These are phyloP conservation scores for Cymodocea nodosa DNA, from an alignment of 116 monocot species.

Conservation along the genomic window DNA sequence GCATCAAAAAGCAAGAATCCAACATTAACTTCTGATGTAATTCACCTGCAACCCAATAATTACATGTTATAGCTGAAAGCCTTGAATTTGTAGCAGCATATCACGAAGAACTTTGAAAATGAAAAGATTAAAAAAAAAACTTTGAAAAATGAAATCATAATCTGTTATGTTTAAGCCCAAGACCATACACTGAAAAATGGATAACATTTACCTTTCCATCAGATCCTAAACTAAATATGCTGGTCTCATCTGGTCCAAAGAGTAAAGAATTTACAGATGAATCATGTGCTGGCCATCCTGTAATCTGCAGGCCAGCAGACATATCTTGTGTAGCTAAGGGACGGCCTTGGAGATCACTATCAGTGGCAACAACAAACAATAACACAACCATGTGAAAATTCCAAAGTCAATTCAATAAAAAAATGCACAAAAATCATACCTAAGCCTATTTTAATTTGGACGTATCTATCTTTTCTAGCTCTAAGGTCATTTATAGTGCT, in stretches of 20 bases:
- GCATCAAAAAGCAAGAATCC: too few species aligned
- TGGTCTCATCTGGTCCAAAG: conserved; percentile 97
- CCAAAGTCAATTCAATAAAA: background rate
- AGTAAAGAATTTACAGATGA: conserved; percentile 70
- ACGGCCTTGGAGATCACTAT: background rate
- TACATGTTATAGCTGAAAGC: background rate
- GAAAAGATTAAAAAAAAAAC: too few species aligned
- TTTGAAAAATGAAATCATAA: too few species aligned
- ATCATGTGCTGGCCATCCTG: conserved; percentile 99
- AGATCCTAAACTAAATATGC: conserved; percentile 92
- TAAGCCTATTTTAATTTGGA: background rate
- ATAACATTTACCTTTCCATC: conserved; percentile 67
- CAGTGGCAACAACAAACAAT: background rate
- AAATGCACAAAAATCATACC: background rate
- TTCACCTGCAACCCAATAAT: too few species aligned
- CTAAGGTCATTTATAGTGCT: too few species aligned
- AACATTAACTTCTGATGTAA: too few species aligned
- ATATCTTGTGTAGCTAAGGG: conserved; percentile 59
- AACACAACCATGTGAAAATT: background rate
- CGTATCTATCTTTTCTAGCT: background rate
- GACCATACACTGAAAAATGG: background rate
- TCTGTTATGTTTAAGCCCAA: too few species aligned
- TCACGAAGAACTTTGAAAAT: too few species aligned
- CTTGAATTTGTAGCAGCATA: background rate
- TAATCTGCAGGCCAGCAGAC: conserved; percentile 90